phyloP scores from a whole-genome alignment of 768 basidiomycete genomes.

The Trametes cubensis region DNA sequence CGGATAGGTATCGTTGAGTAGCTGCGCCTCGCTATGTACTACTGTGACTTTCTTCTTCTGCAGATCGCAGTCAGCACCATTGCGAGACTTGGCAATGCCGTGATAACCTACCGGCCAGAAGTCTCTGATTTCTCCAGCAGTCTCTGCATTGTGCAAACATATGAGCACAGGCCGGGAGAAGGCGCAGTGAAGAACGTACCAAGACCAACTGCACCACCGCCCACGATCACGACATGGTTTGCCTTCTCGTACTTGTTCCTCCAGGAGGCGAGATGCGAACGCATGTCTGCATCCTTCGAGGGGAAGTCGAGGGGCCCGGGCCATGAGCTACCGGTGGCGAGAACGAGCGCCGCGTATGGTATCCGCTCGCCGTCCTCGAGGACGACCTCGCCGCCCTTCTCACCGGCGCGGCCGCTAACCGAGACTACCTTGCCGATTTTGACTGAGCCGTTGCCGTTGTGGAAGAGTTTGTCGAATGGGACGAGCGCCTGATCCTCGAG shows the following conservation, averaged over 20 bases:
- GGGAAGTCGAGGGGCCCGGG: constrained; percentile 52
- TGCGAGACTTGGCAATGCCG: too few species aligned
- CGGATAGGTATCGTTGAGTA: constrained; percentile 61
- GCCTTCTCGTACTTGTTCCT: constrained; percentile 35
- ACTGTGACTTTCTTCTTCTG: constrained; percentile 57
- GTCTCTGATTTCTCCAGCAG: constrained; percentile 49
- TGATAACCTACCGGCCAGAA: constrained; percentile 40
- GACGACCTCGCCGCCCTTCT: constrained; percentile 48
- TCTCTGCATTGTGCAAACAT: constrained; percentile 34
- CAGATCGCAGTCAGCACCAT: too few species aligned
- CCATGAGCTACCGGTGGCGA: constrained; percentile 63
- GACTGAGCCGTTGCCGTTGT: constrained; percentile 46
- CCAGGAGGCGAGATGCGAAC: constrained; percentile 33
- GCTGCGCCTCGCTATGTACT: constrained; percentile 53
- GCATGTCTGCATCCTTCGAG: constrained; percentile 30
- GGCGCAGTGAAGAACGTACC: constrained; percentile 33
- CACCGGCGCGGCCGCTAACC: constrained; percentile 35
- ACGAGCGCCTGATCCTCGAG: constrained; percentile 51
- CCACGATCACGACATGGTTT: constrained; percentile 38
- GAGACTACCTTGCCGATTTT: constrained; percentile 41
- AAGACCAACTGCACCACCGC: constrained; percentile 45
- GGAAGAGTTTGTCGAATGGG: constrained; percentile 53
- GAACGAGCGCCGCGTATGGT: constrained; percentile 56
- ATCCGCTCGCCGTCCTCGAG: constrained; percentile 54
- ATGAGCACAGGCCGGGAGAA: too few species aligned